Evolutionary conservation across 2,329 filamentous ascomycete genomes (phyloP), one percentile per base, ranked within the genome.

Genomic region (Colletotrichum caudatum): DNA sequence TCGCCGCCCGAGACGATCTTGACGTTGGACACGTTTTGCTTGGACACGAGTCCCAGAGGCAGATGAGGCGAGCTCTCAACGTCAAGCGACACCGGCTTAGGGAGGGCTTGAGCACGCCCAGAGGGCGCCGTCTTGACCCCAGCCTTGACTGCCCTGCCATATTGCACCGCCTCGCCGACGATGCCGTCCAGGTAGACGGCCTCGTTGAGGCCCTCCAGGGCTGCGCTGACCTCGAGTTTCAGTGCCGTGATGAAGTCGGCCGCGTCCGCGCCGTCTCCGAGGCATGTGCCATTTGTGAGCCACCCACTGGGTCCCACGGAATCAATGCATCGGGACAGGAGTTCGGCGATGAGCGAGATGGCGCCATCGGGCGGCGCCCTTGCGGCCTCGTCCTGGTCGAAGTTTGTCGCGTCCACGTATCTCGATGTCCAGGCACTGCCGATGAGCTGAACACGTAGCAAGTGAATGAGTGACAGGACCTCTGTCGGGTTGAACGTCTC

Each of bases 381-480:
- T 16, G 69, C 53, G 4, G 84, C 82, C 18, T 65, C 71, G n/a
- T 76, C 72, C 14, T 83, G 78, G 59, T 88, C 85, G 39, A 85
- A 82, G 63, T 84, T 80, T 20, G 87, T 86, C 14, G 83, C 80
- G 75, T 93, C 91, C 48, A 93, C 82, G 79, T 94, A 94, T 29
- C 89, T 86, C 23, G 90, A 88, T 0, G 92, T 94, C 93, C 93
- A 95, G 41, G 91, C 91, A 69, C 93, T 93, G 74, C 90, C 89
- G 63, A 91, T 89, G 57, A 95, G 85, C 81, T 95, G 92, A 74
- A 92, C 86, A 67, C 93, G 90, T 39, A 95, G 85, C 7, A 94
- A 84, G 74, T 92, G 88, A 75, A 95, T 91, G 64, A 95, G 86
- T 46, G 90, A 90, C 14, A 94, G 83, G 33, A 92, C 89, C 75